These are phyloP conservation scores for Aegilops sharonensis DNA, from an alignment of 176 grass and related monocot genomes.

Conservation along the genomic window DNA sequence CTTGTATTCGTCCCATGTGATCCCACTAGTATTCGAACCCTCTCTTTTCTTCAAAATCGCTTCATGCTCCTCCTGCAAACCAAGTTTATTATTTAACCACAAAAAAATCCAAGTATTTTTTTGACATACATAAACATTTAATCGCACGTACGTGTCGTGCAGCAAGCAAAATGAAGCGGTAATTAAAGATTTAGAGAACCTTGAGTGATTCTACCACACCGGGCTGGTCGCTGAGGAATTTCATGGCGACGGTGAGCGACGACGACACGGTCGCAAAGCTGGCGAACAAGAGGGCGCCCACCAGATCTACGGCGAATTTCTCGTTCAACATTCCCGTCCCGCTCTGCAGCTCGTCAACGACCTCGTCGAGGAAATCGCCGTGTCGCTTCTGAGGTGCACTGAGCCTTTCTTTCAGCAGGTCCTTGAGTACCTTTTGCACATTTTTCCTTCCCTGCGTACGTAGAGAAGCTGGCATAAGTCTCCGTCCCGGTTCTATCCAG, in stretches of 20 bases:
- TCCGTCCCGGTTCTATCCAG: no score
- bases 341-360: background rate
- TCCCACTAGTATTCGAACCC: background rate
- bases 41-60: background rate
- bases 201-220: background rate
- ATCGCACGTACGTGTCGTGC: no score
- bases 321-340: background rate
- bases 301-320: background rate
- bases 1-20: background rate
- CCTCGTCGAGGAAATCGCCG: background rate
- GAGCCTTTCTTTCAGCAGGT: background rate
- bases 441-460: background rate
- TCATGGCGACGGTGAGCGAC: background rate
- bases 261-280: background rate
- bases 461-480: background rate
- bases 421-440: background rate
- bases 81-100: background rate
- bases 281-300: background rate
- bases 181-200: background rate
- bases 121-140: no score
- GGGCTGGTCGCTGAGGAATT: background rate
- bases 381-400: background rate
- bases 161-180: background rate
- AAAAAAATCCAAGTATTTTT: background rate
- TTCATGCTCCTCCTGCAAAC: slow-evolving; percentile 13